Conservation (phyloP, 2,329 filamentous ascomycete species). For the Neofusicoccum parvum region DNA sequence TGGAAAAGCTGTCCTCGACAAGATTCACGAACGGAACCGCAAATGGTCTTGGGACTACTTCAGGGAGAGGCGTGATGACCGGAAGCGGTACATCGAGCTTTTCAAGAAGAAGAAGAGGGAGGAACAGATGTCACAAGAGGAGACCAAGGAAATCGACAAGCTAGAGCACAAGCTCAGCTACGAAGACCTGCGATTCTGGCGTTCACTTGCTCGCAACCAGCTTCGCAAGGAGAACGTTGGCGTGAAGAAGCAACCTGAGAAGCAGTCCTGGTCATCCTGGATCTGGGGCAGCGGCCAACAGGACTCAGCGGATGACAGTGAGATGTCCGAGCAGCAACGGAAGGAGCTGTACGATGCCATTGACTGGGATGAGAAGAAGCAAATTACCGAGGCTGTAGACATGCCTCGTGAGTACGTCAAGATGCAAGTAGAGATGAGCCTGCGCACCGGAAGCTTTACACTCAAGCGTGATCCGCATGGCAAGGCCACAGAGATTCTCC, state of each 20-base stretch:
- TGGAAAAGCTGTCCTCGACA: slow-evolving; percentile 81
- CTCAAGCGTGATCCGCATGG: slow-evolving; percentile 82
- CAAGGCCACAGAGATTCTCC: slow-evolving; percentile 78
- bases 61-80: slow-evolving; percentile 86
- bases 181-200: slow-evolving; percentile 96
- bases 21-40: slow-evolving; percentile 92
- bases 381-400: slow-evolving; percentile 83
- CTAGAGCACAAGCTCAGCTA: slow-evolving; percentile 89
- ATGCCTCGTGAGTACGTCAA: slow-evolving; percentile 89
- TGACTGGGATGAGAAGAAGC: slow-evolving; percentile 96
- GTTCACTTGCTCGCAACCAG: slow-evolving; percentile 90
- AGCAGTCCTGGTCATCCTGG: slow-evolving; percentile 90
- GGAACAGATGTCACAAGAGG: slow-evolving; percentile 66
- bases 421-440: slow-evolving; percentile 85
- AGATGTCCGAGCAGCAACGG: slow-evolving; percentile 93
- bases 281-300: slow-evolving; percentile 74
- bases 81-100: slow-evolving; percentile 82
- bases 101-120: slow-evolving; percentile 91
- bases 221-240: slow-evolving; percentile 92
- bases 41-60: slow-evolving; percentile 97
- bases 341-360: slow-evolving; percentile 97
- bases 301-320: slow-evolving; percentile 72
- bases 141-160: slow-evolving; percentile 70
- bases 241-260: slow-evolving; percentile 72
- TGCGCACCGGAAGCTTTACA: slow-evolving; percentile 96